Evolutionary conservation across 352 stramenopile genomes (phyloP).

Genomic region (Pythium pyrilobum): DNA sequence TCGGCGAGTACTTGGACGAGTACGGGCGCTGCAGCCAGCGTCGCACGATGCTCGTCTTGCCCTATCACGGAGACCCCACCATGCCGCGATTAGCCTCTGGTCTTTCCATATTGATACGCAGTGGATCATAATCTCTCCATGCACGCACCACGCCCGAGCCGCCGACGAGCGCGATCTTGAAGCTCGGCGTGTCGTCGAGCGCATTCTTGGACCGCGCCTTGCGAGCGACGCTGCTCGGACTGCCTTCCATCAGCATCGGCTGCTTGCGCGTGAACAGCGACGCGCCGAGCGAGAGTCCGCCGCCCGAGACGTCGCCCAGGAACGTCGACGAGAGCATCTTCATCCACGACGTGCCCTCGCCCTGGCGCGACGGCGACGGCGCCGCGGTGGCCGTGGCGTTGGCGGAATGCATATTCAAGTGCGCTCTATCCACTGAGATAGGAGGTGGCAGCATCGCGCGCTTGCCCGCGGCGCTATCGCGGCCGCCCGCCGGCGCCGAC

Average conservation of each 20-base stretch:
- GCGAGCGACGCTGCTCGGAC: constrained; percentile 13
- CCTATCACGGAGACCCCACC: no score
- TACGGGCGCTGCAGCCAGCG: constrained; percentile 76
- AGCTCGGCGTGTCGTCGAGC: constrained; percentile 43
- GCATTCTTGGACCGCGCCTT: constrained; percentile 23
- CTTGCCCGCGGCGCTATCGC: background rate
- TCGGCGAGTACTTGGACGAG: constrained; percentile 59
- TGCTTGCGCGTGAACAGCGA: constrained; percentile 39
- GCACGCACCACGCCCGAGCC: constrained; percentile 56
- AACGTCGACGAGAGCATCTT: constrained; percentile 83
- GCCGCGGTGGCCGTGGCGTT: background rate
- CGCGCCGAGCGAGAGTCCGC: constrained; percentile 12
- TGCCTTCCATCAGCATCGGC: constrained; percentile 9
- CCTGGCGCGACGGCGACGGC: background rate
- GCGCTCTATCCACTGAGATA: constrained; percentile 4
- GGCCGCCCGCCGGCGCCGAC: background rate
- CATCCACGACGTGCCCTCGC: constrained; percentile 47
- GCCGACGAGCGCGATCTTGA: constrained; percentile 83
- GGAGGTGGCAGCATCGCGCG: background rate
- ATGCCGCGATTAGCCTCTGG: no score
- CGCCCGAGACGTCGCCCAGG: constrained; percentile 34
- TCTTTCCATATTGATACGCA: background rate
- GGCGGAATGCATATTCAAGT: no score
- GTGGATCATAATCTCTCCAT: background rate
- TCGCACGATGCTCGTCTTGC: constrained; percentile 78